Percentiles rank a stretch among this genome's conserved stretches.
phyloP scores from a whole-genome alignment of 2,329 filamentous ascomycete species.

The Sarocladiaceae sp. region DNA sequence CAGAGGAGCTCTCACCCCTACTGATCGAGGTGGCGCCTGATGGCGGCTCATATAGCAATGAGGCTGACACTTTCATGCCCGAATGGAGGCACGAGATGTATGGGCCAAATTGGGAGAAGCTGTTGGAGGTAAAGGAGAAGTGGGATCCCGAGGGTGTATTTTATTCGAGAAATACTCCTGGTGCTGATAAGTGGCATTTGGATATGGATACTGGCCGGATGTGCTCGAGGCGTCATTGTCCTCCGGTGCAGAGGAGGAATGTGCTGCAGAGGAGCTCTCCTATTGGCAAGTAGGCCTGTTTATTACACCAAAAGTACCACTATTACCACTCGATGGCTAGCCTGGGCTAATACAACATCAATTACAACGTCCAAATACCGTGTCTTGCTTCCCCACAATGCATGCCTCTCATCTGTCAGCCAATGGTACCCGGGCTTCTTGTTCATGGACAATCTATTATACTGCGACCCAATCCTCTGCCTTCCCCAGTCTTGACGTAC shows the following conservation, averaged over 20 bases:
- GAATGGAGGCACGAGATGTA: slow-evolving; percentile 42
- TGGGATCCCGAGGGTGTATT: slow-evolving; percentile 44
- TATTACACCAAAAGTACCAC: too few species aligned
- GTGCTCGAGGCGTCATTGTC: not conserved
- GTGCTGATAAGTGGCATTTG: not conserved
- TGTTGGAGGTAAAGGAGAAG: slow-evolving; percentile 41
- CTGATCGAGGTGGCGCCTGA: not conserved
- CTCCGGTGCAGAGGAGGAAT: not conserved
- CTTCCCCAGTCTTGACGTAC: too few species aligned
- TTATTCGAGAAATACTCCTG: slow-evolving; percentile 22
- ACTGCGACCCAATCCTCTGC: too few species aligned
- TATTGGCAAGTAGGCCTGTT: too few species aligned
- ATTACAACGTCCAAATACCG: too few species aligned
- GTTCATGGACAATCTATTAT: too few species aligned
- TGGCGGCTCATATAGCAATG: slow-evolving; percentile 44
- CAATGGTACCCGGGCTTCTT: too few species aligned
- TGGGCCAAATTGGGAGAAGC: slow-evolving; percentile 37
- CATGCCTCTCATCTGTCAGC: too few species aligned
- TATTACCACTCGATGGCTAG: too few species aligned
- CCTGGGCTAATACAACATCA: too few species aligned
- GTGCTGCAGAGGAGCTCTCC: not conserved
- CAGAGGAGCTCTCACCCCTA: not conserved
- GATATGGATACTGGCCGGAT: not conserved
- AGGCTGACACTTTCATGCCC: slow-evolving; percentile 45
- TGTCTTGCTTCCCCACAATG: too few species aligned